phyloP scores from a whole-genome alignment of 257 asterid genomes.

The Striga asiatica region DNA sequence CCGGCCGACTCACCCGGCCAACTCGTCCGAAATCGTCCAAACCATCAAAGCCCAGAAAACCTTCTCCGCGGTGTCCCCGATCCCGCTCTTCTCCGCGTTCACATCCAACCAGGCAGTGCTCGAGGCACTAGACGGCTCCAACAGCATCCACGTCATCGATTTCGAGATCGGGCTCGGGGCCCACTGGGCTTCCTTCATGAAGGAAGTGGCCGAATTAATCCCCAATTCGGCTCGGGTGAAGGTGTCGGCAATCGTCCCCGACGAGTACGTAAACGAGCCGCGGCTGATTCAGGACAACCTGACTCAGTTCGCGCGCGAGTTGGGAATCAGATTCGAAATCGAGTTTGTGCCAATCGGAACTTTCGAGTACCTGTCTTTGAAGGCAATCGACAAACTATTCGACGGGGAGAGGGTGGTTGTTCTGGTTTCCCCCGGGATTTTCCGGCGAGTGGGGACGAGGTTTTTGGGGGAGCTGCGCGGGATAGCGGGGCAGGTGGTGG shows the following conservation, averaged over 20 bases:
- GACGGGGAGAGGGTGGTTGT: slow-evolving; percentile 73
- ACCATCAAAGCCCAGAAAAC: slow-evolving; percentile 62
- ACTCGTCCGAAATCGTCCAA: slow-evolving; percentile 49
- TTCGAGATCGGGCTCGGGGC: slow-evolving; percentile 52
- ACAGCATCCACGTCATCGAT: slow-evolving; percentile 63
- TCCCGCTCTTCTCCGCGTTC: slow-evolving; percentile 82
- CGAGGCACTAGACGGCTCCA: slow-evolving; percentile 57
- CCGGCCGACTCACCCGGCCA: slow-evolving; percentile 27
- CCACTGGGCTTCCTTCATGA: slow-evolving; percentile 90
- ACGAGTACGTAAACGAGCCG: slow-evolving; percentile 58
- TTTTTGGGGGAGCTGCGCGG: slow-evolving; percentile 71
- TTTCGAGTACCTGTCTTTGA: slow-evolving; percentile 59
- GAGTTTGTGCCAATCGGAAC: slow-evolving; percentile 47
- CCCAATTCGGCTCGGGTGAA: slow-evolving; percentile 37
- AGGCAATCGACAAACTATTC: slow-evolving; percentile 53
- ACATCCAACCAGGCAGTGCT: slow-evolving; percentile 85
- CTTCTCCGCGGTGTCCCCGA: slow-evolving; percentile 58
- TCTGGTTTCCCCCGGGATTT: slow-evolving; percentile 57
- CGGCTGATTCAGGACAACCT: slow-evolving; percentile 50
- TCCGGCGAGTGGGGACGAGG: slow-evolving; percentile 57
- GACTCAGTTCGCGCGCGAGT: slow-evolving; percentile 63
- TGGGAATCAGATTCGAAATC: slow-evolving; percentile 53
- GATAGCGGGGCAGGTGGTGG: slow-evolving; percentile 69
- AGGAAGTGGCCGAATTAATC: slow-evolving; percentile 69
- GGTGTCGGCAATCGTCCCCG: slow-evolving; percentile 66